Conservation (phyloP, 2,329 filamentous ascomycete species). For the Davidsoniella eucalypti region DNA sequence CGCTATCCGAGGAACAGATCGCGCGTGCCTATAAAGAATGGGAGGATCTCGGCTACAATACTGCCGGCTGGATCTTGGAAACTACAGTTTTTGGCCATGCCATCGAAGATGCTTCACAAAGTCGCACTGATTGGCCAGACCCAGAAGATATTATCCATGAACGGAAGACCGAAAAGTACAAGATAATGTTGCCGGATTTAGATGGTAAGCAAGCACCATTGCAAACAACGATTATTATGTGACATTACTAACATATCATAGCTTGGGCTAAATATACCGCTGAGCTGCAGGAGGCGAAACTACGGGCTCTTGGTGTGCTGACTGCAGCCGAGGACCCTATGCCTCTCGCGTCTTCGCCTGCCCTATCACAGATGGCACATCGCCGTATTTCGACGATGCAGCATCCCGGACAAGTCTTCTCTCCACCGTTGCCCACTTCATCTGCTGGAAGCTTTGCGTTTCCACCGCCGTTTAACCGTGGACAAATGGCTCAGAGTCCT, state of each 20-base stretch:
- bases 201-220: constrained; percentile 29
- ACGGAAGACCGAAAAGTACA: constrained; percentile 33
- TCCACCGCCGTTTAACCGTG: constrained; percentile 39
- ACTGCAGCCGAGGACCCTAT: constrained; percentile 56
- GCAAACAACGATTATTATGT: not conserved
- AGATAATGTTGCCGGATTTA: constrained; percentile 53
- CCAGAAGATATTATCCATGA: constrained; percentile 41
- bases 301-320: constrained; percentile 78
- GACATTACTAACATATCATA: constrained; percentile 15
- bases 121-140: constrained; percentile 51
- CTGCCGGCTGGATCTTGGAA: constrained; percentile 50
- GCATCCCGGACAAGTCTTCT: constrained; percentile 63
- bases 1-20: constrained; percentile 39
- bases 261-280: constrained; percentile 63
- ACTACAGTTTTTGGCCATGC: constrained; percentile 25
- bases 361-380: constrained; percentile 8
- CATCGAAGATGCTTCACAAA: constrained; percentile 38
- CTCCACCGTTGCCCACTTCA: constrained; percentile 68
- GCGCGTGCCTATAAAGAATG: constrained; percentile 47
- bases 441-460: constrained; percentile 35
- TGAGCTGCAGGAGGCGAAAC: constrained; percentile 74
- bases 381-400: constrained; percentile 41
- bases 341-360: constrained; percentile 21
- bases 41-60: constrained; percentile 53
- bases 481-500: constrained; percentile 46